Evolutionary conservation across 2,329 filamentous ascomycete genomes (phyloP).

Genomic region (Cryphonectria japonica): DNA sequence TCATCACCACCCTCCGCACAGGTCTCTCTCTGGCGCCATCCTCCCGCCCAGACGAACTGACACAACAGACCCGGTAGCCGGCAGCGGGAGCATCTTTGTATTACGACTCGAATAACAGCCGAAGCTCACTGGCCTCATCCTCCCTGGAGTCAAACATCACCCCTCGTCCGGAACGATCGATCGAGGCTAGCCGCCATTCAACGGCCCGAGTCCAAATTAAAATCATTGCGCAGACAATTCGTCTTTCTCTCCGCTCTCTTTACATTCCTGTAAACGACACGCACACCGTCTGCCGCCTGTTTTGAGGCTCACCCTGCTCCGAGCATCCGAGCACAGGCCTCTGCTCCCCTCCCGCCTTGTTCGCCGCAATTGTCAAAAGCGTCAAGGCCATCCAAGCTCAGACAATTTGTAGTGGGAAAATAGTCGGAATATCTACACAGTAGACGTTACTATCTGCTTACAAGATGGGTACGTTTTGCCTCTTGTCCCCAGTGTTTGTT

Average conservation of each 20-base stretch:
- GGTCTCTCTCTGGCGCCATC: not conserved
- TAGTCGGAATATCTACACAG: not conserved
- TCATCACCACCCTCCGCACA: not conserved
- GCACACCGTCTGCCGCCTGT: not conserved
- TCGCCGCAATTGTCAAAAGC: not conserved
- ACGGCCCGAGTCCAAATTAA: not conserved
- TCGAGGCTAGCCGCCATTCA: not conserved
- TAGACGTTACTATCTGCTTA: not conserved
- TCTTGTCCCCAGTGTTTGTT: not conserved
- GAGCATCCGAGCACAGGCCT: not conserved
- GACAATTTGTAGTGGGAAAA: not conserved
- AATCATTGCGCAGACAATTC: not conserved
- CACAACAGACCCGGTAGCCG: not conserved
- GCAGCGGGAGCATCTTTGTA: slow-evolving; percentile 2
- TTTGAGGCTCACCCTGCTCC: not conserved
- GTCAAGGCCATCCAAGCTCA: not conserved
- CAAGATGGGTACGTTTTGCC: slow-evolving; percentile 27
- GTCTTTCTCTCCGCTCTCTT: not conserved
- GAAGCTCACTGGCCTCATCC: not conserved
- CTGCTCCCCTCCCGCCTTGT: not conserved
- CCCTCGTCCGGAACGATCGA: not conserved
- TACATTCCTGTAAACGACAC: not conserved
- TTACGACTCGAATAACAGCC: not conserved
- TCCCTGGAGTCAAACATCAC: not conserved
- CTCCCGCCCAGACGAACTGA: not conserved